Percentiles rank a stretch among this genome's conserved stretches.
phyloP scores from a whole-genome alignment of 225 moss, liverwort and hornwort genomes.

The Pseudoscleropodium purum region DNA sequence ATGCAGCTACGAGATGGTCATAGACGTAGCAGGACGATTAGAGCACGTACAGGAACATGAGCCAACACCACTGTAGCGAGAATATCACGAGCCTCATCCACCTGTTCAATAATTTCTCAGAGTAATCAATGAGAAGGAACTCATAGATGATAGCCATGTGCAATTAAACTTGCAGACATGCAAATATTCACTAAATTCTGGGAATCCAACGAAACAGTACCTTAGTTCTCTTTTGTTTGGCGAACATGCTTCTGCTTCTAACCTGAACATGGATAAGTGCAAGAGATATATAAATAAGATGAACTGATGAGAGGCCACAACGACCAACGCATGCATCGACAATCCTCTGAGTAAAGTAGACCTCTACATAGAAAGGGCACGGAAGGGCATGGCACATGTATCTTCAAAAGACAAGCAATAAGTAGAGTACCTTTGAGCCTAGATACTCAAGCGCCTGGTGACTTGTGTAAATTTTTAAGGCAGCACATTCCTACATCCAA shows the following conservation, averaged over 20 bases:
- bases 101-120: constrained; percentile 41
- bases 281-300: background rate
- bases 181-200: background rate
- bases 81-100: constrained; percentile 96
- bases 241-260: constrained; percentile 88
- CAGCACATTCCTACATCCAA: constrained; percentile 73
- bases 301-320: background rate
- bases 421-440: constrained; percentile 64
- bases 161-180: background rate
- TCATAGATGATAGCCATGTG: background rate
- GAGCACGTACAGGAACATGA: constrained; percentile 83
- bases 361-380: background rate
- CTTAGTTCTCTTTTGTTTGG: constrained; percentile 98
- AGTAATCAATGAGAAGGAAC: background rate
- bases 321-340: background rate
- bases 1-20: background rate
- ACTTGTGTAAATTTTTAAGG: constrained; percentile 68
- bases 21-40: constrained; percentile 1
- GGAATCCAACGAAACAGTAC: constrained; percentile 17
- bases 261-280: constrained; percentile 41
- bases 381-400: background rate
- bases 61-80: constrained; percentile 92
- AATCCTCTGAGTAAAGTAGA: background rate
- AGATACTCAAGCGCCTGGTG: constrained; percentile 95
- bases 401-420: background rate